These are phyloP conservation scores for Fusarium oxysporum DNA, from an alignment of 2,329 filamentous ascomycete species.

Conservation along the genomic window DNA sequence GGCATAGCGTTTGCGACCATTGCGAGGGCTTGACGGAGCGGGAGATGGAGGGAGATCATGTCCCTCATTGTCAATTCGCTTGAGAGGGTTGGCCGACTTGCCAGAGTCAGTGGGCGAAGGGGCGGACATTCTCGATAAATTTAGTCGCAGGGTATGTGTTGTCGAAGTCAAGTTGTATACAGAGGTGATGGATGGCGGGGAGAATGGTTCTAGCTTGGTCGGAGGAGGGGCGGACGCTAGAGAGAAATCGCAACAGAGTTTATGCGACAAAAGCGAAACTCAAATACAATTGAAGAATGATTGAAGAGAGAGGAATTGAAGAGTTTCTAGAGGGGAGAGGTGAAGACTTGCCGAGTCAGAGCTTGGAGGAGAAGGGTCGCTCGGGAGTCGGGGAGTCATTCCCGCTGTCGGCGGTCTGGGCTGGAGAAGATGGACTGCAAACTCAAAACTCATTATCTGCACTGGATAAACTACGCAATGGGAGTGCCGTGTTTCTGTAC, in stretches of 20 bases:
- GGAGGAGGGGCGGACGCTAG: constrained; percentile 3
- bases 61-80: constrained; percentile 81
- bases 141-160: background rate
- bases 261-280: background rate
- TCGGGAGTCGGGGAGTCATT: constrained; percentile 47
- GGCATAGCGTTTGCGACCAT: constrained; percentile 85
- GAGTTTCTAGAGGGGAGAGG: constrained; percentile 10
- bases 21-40: constrained; percentile 88
- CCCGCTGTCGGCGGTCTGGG: constrained; percentile 45
- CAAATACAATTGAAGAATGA: constrained; percentile 8
- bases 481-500: constrained; percentile 8
- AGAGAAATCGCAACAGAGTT: background rate
- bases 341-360: constrained; percentile 26
- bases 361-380: constrained; percentile 19
- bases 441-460: constrained; percentile 14
- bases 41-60: constrained; percentile 91
- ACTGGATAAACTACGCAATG: constrained; percentile 27
- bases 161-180: background rate
- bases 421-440: constrained; percentile 17
- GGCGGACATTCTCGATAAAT: constrained; percentile 35
- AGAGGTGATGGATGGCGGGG: constrained; percentile 9
- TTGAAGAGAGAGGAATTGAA: constrained; percentile 20
- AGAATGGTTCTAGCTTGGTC: background rate
- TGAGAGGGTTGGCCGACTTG: constrained; percentile 56
- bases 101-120: constrained; percentile 45